Base-by-base conservation (phyloP, 345 rosid genomes). In the Punica granatum region DNA sequence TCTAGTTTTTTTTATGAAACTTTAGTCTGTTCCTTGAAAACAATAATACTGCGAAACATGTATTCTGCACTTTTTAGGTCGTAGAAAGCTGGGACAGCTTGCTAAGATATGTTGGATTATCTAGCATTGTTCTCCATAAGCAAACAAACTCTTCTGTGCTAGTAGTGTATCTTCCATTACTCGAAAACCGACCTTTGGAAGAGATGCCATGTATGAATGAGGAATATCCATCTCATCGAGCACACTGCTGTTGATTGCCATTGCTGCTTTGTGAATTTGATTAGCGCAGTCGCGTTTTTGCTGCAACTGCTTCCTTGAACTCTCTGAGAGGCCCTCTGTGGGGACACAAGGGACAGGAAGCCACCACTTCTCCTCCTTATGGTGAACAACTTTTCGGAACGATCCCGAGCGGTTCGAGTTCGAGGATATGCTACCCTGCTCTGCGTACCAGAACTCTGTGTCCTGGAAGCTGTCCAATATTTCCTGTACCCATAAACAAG, bases 361-460 rank as follows among this genome's bases (percentile, higher is more conserved):
- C 90, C 90, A 83, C 90, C 90, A 83, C 64, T 85, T 85, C 71
- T 85, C 90, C 67, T 85, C 85, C 69, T 78, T 72, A 49, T 37
- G 74, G 59, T 59, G 74, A 9, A 59, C 69, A 15, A 66, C 37
- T 60, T 63, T 72, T 28, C 70, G 63, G 37, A 59, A 72, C 1
- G 74, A 72, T 46, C 66, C 70, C 48, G 60, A 21, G 44, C 59
- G 56, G 28, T 16, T 65, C 5, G 74, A 66, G 30, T 28, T 72
- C 14, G 49, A 46, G 4, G 66, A 46, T 64, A 60, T 8, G 25
- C 66, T 66, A 36, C 87, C 85, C 26, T 78, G 80, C 63, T 83
- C 87, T 12, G 79, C 80, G 36, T 85, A 85, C 81, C 73, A 78
- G 46, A 83, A 85, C 72, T 83, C 82, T 0, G 78, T 77, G 33